Evolutionary conservation across 768 basidiomycete genomes (phyloP).

Genomic region (Pleurotus giganteus): DNA sequence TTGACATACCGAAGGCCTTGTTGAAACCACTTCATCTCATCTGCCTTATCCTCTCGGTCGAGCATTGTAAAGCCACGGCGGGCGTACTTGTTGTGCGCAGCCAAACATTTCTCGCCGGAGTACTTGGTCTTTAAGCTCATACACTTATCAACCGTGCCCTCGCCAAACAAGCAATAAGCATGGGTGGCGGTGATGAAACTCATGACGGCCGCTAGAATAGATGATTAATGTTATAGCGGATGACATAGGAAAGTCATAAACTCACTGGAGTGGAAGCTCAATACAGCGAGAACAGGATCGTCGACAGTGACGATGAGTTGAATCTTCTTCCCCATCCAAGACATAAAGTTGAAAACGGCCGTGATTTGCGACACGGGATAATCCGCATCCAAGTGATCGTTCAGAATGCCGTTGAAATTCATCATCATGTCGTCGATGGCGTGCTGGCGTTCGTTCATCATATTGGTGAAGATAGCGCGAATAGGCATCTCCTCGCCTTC

Average conservation of each 20-base stretch:
- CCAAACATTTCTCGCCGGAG: too few species aligned
- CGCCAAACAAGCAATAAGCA: neutral
- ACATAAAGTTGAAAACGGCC: neutral
- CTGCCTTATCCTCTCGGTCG: neutral
- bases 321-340: neutral
- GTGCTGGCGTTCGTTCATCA: too few species aligned
- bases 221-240: neutral
- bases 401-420: too few species aligned
- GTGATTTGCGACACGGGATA: too few species aligned
- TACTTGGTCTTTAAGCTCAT: neutral
- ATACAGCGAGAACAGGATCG: neutral
- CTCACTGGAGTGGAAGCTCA: neutral
- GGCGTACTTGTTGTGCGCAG: neutral
- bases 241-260: neutral
- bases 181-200: neutral
- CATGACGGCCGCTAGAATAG: neutral
- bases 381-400: too few species aligned
- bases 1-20: neutral
- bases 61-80: neutral
- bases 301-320: neutral
- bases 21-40: neutral
- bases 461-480: too few species aligned
- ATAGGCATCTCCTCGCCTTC: too few species aligned
- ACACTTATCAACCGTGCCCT: neutral
- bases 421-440: too few species aligned